phyloP scores from a whole-genome alignment of 2,329 filamentous ascomycete genomes.

The Fusarium sp. region DNA sequence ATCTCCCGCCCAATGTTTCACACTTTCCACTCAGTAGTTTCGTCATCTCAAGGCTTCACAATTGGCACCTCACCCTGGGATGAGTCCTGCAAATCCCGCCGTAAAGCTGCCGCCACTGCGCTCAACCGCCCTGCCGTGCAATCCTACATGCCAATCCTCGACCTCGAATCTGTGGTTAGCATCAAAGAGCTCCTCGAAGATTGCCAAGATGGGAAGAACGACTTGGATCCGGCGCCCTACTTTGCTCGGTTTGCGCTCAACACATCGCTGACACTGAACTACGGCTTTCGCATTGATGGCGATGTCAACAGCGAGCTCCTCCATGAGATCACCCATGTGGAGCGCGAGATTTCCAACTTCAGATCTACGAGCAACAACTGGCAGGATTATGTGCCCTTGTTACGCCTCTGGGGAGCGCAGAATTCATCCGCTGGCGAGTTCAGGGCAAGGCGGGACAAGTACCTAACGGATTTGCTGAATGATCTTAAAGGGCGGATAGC shows the following conservation, averaged over 20 bases:
- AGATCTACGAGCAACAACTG: conserved; percentile 85
- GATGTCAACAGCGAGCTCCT: conserved; percentile 76
- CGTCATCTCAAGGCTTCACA: conserved; percentile 81
- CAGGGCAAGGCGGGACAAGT: conserved; percentile 76
- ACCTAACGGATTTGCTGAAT: conserved; percentile 74
- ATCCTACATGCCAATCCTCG: conserved; percentile 85
- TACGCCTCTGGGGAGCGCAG: conserved; percentile 73
- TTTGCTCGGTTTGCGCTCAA: conserved; percentile 83
- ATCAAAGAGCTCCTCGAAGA: conserved; percentile 79
- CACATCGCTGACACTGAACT: conserved; percentile 82
- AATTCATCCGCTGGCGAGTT: conserved; percentile 75
- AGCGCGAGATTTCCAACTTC: conserved; percentile 81
- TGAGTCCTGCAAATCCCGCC: conserved; percentile 80
- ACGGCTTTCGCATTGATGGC: conserved; percentile 81
- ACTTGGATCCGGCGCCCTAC: conserved; percentile 79
- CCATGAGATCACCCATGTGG: conserved; percentile 80
- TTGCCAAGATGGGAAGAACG: conserved; percentile 69
- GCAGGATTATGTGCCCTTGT: conserved; percentile 84
- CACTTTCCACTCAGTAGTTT: conserved; percentile 85
- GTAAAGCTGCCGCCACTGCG: conserved; percentile 83
- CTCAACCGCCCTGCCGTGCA: conserved; percentile 82
- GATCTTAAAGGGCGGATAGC: conserved; percentile 60
- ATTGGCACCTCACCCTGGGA: conserved; percentile 89
- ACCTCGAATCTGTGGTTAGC: conserved; percentile 78
- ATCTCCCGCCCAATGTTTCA: conserved; percentile 84